Conservation (phyloP, 345 rosid species). For the Rhodomyrtus tomentosa region DNA sequence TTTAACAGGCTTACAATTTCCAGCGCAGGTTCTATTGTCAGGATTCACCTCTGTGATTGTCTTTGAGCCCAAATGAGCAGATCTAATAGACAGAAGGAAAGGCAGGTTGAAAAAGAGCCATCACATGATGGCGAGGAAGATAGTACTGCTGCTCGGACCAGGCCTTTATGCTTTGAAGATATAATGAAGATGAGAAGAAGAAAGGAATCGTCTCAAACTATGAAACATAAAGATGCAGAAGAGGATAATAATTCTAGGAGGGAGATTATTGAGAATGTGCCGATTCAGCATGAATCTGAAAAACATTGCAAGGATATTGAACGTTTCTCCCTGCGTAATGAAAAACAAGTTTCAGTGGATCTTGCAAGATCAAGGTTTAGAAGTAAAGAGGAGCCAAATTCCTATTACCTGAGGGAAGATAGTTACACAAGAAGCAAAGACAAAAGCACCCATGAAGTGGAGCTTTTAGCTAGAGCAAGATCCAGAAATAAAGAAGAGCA, state of each 20-base stretch:
- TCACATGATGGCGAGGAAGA: slow-evolving; percentile 8
- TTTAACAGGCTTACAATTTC: neutral
- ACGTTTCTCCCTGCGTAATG: slow-evolving; percentile 12
- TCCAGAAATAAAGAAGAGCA: slow-evolving; percentile 2
- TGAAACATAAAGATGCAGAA: slow-evolving; percentile 13
- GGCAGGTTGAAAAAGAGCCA: neutral
- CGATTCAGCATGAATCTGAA: slow-evolving; percentile 18
- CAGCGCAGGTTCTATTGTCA: neutral
- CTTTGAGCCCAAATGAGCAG: slow-evolving; percentile 43
- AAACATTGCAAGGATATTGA: slow-evolving; percentile 13
- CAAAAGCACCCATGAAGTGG: neutral
- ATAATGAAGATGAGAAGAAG: slow-evolving; percentile 59
- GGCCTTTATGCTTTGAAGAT: slow-evolving; percentile 74
- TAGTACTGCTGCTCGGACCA: slow-evolving; percentile 81
- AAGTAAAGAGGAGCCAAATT: slow-evolving; percentile 17
- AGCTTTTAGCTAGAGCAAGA: neutral
- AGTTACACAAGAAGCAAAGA: neutral
- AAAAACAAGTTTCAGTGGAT: slow-evolving; percentile 17
- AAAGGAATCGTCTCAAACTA: slow-evolving; percentile 31
- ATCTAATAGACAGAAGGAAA: slow-evolving; percentile 24
- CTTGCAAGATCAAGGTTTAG: slow-evolving; percentile 9
- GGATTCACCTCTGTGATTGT: neutral
- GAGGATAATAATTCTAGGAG: slow-evolving; percentile 8
- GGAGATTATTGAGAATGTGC: slow-evolving; percentile 14
- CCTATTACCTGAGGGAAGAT: neutral